Conservation (phyloP, 129 eudicot species). For the Helianthus annuus region DNA sequence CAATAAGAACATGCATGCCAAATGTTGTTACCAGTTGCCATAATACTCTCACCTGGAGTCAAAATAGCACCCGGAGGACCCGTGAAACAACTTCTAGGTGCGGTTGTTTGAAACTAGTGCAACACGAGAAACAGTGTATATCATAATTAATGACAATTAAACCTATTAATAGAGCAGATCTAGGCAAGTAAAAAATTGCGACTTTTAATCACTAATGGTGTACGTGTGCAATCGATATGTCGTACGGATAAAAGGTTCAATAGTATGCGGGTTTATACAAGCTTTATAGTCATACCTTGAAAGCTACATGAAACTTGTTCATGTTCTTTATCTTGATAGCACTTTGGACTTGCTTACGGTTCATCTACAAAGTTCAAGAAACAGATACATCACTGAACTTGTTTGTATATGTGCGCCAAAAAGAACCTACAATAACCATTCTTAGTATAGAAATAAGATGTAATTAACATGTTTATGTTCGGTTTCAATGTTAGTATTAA, state of each 20-base stretch:
- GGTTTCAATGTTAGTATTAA: no score
- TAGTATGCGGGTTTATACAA: not conserved
- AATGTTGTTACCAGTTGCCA: constrained; percentile 69
- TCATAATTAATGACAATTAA: not conserved
- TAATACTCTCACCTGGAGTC: constrained; percentile 72
- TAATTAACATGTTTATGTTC: no score
- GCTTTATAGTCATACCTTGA: constrained; percentile 54
- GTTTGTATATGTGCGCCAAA: no score
- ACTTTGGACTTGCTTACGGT: constrained; percentile 91
- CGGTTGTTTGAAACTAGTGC: constrained; percentile 87
- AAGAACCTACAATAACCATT: no score
- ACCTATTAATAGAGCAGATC: not conserved
- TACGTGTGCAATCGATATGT: no score
- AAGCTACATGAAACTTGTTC: constrained; percentile 93
- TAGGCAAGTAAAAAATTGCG: not conserved
- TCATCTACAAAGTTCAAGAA: constrained; percentile 48
- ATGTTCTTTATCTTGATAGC: constrained; percentile 85
- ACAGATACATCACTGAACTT: no score
- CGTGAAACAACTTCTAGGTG: constrained; percentile 96
- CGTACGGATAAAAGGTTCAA: no score
- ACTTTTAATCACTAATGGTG: no score
- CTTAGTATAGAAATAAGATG: no score
- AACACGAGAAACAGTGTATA: not conserved
- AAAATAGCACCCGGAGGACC: constrained; percentile 95
- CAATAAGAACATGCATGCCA: not conserved